These are phyloP conservation scores for Angophora floribunda DNA, from an alignment of 345 rosid species.

Conservation along the genomic window DNA sequence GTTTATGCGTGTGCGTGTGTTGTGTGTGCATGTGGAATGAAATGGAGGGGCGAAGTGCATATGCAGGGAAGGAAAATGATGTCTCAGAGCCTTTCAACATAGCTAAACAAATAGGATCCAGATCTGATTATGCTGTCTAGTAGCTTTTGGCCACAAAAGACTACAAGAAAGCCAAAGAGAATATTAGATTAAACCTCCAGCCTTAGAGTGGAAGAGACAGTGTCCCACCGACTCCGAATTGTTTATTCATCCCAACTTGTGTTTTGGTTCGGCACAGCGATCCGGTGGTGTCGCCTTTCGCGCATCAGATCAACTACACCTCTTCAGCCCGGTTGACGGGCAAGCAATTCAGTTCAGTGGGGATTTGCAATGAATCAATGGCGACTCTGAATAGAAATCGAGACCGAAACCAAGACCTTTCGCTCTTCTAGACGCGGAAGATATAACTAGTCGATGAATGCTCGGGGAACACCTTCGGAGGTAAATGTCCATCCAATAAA, in stretches of 20 bases:
- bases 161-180: neutral
- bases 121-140: slow-evolving; percentile 7
- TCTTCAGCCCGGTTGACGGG: neutral
- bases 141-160: neutral
- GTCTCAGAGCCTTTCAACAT: neutral
- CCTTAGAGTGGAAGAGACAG: neutral
- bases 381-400: neutral
- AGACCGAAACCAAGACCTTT: neutral
- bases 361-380: neutral
- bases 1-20: neutral
- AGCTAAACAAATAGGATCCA: neutral
- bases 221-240: neutral
- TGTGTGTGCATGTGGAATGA: neutral
- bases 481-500: neutral
- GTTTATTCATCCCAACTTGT: neutral
- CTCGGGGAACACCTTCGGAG: neutral
- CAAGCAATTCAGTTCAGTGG: neutral
- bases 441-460: neutral
- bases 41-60: slow-evolving; percentile 3
- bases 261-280: neutral
- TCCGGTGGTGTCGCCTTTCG: neutral
- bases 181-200: neutral
- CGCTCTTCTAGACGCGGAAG: neutral
- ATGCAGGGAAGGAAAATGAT: slow-evolving; percentile 1
- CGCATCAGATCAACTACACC: neutral